A percentile compares a stretch with the other conserved stretches of the same genome.
phyloP scores from a whole-genome alignment of 306 rosid species.

The Quercus variabilis region DNA sequence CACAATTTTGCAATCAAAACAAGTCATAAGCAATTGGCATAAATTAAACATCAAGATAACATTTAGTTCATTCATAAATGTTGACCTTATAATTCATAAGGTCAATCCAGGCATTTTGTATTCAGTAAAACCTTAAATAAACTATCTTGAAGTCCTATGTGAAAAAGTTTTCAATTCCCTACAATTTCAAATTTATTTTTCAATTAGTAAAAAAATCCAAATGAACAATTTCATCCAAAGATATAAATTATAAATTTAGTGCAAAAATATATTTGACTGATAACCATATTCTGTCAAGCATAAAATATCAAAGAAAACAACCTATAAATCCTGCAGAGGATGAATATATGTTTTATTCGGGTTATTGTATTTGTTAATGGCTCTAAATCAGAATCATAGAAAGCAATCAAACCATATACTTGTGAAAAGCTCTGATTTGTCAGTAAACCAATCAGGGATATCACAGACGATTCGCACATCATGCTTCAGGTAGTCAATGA shows the following conservation, averaged over 20 bases:
- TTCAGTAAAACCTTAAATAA: neutral
- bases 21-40: conserved; percentile 22
- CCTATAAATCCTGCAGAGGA: neutral
- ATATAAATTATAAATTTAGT: neutral
- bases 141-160: neutral
- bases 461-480: conserved; percentile 94
- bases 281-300: too few species aligned
- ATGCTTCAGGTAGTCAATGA: conserved; percentile 90
- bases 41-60: conserved; percentile 9
- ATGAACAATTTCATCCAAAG: neutral
- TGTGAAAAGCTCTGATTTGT: conserved; percentile 84
- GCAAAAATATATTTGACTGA: neutral
- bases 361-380: neutral
- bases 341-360: neutral
- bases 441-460: conserved; percentile 97
- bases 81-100: neutral
- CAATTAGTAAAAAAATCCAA: neutral
- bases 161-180: neutral
- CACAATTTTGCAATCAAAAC: conserved; percentile 32
- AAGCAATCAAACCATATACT: conserved; percentile 72
- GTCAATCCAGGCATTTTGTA: neutral
- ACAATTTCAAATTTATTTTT: too few species aligned
- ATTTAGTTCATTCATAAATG: neutral
- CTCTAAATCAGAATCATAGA: conserved; percentile 4
- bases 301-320: neutral